Evolutionary conservation across 2,329 filamentous ascomycete genomes (phyloP).

Genomic region (Akanthomyces dipterigenus): DNA sequence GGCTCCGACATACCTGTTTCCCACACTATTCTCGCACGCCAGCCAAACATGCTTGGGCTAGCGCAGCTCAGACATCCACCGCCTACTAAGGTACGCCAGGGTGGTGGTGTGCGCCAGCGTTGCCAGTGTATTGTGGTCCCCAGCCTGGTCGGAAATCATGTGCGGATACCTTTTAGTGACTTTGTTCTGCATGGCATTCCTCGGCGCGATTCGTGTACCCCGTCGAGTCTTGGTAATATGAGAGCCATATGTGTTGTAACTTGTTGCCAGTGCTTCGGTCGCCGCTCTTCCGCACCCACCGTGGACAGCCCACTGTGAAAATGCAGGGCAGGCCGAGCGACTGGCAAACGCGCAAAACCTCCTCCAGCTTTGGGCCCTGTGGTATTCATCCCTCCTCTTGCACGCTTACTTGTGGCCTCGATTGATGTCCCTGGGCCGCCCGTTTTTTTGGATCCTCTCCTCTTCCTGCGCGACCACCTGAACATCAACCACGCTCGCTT

Average conservation of each 20-base stretch:
- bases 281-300: not conserved
- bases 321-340: not conserved
- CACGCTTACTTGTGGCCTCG: not conserved
- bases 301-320: not conserved
- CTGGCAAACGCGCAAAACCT: not conserved
- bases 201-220: not conserved
- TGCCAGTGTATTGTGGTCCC: not conserved
- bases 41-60: not conserved
- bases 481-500: slow-evolving; percentile 1
- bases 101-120: not conserved
- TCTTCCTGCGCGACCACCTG: not conserved
- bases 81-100: no score
- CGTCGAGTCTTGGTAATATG: not conserved
- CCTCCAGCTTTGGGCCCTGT: not conserved
- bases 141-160: not conserved
- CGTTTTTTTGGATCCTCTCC: not conserved
- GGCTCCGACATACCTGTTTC: not conserved
- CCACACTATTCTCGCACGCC: not conserved
- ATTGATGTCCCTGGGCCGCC: not conserved
- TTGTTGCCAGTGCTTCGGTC: not conserved
- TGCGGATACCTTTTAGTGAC: not conserved
- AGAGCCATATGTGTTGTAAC: not conserved
- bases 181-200: not conserved
- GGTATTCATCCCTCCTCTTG: not conserved
- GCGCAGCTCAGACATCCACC: not conserved